Percentiles rank a stretch among this genome's conserved stretches.
Evolutionary conservation across 352 stramenopile species (phyloP).

Genomic region (Pythium angustatum): DNA sequence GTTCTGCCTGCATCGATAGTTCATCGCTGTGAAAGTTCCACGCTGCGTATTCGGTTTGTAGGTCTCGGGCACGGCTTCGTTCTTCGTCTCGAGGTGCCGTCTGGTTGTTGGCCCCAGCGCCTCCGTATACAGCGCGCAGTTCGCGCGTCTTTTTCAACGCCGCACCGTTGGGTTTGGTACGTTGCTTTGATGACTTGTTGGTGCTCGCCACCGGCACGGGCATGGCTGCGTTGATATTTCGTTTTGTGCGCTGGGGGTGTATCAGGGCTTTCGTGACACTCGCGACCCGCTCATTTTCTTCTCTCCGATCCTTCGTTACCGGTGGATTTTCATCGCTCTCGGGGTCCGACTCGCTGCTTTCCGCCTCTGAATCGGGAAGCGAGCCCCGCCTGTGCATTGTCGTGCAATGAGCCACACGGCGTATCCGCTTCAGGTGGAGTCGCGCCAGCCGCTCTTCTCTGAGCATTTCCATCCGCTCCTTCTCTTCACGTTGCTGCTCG

Average conservation of each 20-base stretch:
- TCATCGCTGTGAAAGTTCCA: conserved; percentile 34
- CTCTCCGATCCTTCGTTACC: background rate
- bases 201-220: too few species aligned
- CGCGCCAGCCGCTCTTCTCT: conserved; percentile 67
- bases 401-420: conserved; percentile 6
- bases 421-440: conserved; percentile 48
- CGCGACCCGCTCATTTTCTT: conserved; percentile 1
- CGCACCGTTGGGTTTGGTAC: conserved; percentile 3
- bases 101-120: background rate
- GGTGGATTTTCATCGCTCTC: conserved; percentile 2
- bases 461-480: conserved; percentile 63
- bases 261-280: background rate
- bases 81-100: background rate
- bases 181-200: conserved; percentile 9
- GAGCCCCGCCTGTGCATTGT: background rate
- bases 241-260: conserved; percentile 2
- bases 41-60: conserved; percentile 20
- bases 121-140: conserved; percentile 20
- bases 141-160: conserved; percentile 20
- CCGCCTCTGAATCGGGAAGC: background rate
- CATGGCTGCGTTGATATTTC: too few species aligned
- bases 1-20: conserved; percentile 20
- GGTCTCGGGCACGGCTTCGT: conserved; percentile 1
- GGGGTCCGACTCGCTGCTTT: background rate
- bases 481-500: conserved; percentile 67